These are phyloP conservation scores for Pleurotus salmoneostramineus DNA, from an alignment of 768 basidiomycete species.

Conservation along the genomic window DNA sequence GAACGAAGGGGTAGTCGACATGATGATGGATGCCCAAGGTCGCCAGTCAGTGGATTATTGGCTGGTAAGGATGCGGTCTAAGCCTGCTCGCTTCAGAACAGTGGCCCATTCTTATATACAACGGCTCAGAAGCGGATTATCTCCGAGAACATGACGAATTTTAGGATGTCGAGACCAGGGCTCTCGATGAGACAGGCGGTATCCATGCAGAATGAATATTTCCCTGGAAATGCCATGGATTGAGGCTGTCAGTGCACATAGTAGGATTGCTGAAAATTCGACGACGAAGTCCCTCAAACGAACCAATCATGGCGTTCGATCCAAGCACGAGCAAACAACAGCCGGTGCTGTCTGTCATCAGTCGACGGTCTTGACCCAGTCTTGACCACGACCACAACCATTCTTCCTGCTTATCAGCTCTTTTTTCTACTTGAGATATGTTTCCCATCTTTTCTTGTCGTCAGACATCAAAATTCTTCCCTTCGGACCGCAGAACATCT, in stretches of 20 bases:
- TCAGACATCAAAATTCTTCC: not conserved
- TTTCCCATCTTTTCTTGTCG: not conserved
- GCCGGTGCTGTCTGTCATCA: not conserved
- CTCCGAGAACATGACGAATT: not conserved
- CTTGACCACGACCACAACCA: not conserved
- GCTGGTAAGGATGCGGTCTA: constrained; percentile 6
- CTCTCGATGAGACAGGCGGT: not conserved
- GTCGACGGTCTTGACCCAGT: too few species aligned
- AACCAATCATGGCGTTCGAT: not conserved
- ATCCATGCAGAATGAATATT: constrained; percentile 6
- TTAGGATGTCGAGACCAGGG: not conserved
- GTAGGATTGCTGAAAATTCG: not conserved
- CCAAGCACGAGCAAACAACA: not conserved
- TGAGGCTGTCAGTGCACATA: not conserved
- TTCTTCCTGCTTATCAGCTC: not conserved
- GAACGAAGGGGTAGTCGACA: constrained; percentile 5
- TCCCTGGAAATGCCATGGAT: constrained; percentile 1
- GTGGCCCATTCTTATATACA: constrained; percentile 1
- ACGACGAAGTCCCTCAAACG: not conserved
- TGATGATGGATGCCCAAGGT: constrained; percentile 1
- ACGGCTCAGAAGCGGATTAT: not conserved
- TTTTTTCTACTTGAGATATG: not conserved
- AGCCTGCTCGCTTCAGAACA: constrained; percentile 2
- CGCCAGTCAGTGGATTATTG: constrained; percentile 5
- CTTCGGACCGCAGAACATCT: not conserved